Percentiles rank a stretch among this genome's conserved stretches.
Evolutionary conservation across 1,284 basidiomycete species (phyloP).

Genomic region (Sanguinoderma infundibulare): DNA sequence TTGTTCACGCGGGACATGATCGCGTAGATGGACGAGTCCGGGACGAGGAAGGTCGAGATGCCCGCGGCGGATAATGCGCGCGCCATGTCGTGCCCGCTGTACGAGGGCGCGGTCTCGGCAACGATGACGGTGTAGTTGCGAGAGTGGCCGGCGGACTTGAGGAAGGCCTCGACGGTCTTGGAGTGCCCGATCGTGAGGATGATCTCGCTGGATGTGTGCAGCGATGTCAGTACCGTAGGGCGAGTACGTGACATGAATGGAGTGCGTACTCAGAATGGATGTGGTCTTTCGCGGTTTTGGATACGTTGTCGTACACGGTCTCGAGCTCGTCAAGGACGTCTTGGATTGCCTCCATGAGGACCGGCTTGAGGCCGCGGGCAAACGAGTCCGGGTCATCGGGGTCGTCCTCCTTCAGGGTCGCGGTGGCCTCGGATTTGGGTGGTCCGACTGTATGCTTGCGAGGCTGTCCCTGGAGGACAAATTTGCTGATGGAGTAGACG

Average conservation of each 20-base stretch:
- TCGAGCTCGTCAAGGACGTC: slow-evolving; percentile 96
- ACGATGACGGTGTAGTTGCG: slow-evolving; percentile 97
- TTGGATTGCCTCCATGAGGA: slow-evolving; percentile 90
- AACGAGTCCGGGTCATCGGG: slow-evolving; percentile 77
- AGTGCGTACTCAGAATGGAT: slow-evolving; percentile 91
- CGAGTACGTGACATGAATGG: not conserved
- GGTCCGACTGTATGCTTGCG: slow-evolving; percentile 53
- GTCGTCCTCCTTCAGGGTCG: slow-evolving; percentile 67
- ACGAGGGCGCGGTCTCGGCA: slow-evolving; percentile 93
- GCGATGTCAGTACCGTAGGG: not conserved
- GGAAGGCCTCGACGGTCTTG: slow-evolving; percentile 91
- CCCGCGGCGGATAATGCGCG: slow-evolving; percentile 75
- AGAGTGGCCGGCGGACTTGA: slow-evolving; percentile 89
- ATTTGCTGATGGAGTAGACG: slow-evolving; percentile 76
- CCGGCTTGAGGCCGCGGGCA: slow-evolving; percentile 71
- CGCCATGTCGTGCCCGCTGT: slow-evolving; percentile 87
- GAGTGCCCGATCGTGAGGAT: slow-evolving; percentile 96
- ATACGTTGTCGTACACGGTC: slow-evolving; percentile 93
- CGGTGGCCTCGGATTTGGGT: slow-evolving; percentile 56
- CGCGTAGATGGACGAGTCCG: slow-evolving; percentile 94
- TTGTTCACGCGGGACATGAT: slow-evolving; percentile 98
- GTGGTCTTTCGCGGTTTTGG: slow-evolving; percentile 94
- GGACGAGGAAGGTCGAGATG: slow-evolving; percentile 94
- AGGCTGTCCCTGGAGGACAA: slow-evolving; percentile 77
- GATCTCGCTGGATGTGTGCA: slow-evolving; percentile 72